Conservation (phyloP, 768 basidiomycete species). For the Kwoniella pini region DNA sequence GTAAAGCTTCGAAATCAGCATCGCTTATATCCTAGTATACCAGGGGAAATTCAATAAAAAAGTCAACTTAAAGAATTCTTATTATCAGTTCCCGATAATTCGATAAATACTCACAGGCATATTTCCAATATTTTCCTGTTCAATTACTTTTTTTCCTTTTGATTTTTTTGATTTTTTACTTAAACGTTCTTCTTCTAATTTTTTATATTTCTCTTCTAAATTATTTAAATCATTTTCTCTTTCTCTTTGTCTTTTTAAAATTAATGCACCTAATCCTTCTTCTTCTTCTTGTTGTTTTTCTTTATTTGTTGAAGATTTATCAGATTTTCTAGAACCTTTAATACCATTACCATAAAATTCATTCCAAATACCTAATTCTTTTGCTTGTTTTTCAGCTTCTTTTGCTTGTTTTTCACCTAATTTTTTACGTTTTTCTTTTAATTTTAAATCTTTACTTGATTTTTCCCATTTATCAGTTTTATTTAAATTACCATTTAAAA, state of each 20-base stretch:
- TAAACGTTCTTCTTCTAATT: conserved; percentile 46
- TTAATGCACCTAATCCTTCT: conserved; percentile 71
- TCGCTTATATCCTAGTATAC: conserved; percentile 35
- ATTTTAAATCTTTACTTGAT: conserved; percentile 76
- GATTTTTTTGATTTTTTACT: conserved; percentile 53
- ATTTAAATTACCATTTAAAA: conserved; percentile 64
- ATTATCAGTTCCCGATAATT: neutral
- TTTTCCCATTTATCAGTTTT: conserved; percentile 64
- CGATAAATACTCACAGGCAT: neutral
- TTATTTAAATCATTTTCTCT: conserved; percentile 68
- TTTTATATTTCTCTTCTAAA: conserved; percentile 55
- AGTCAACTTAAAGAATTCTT: neutral
- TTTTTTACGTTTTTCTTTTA: conserved; percentile 70
- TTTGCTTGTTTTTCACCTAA: conserved; percentile 73
- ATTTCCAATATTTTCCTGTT: neutral
- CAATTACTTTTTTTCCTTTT: neutral
- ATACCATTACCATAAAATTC: conserved; percentile 65
- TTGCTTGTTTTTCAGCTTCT: conserved; percentile 78
- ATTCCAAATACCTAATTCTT: conserved; percentile 89
- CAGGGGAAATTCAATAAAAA: neutral
- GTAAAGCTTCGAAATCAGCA: conserved; percentile 44
- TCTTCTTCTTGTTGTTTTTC: conserved; percentile 68
- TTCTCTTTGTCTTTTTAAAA: conserved; percentile 69
- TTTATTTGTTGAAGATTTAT: conserved; percentile 59
- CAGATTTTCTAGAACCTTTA: conserved; percentile 71